These are phyloP conservation scores for Hibiscus trionum DNA, from an alignment of 345 rosid genomes.

Conservation along the genomic window DNA sequence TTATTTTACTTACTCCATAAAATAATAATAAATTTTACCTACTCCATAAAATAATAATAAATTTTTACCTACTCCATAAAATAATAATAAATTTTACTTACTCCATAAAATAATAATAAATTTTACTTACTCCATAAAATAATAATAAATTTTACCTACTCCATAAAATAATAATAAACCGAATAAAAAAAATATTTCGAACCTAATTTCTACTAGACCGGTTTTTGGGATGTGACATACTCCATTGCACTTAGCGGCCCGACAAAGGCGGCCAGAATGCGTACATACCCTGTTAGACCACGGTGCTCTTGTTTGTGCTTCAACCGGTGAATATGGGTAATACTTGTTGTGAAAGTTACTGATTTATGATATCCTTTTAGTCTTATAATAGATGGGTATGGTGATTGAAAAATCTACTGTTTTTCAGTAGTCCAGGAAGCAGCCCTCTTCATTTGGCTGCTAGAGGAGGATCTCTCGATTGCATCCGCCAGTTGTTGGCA, in stretches of 20 bases:
- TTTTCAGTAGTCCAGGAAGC: not conserved
- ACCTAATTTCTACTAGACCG: too few relatives aligned
- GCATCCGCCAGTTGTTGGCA: not conserved
- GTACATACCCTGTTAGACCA: conserved; percentile 52
- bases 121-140: too few relatives aligned
- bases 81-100: too few relatives aligned
- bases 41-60: too few relatives aligned
- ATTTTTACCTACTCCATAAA: too few relatives aligned
- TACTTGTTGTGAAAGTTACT: not conserved
- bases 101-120: too few relatives aligned
- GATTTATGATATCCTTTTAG: not conserved
- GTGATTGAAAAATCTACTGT: not conserved
- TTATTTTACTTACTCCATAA: too few relatives aligned
- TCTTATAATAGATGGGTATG: conserved; percentile 38
- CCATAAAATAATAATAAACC: too few relatives aligned
- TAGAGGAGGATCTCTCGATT: not conserved
- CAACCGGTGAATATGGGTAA: not conserved
- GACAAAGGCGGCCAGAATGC: conserved; percentile 84
- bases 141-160: too few relatives aligned
- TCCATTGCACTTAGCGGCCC: conserved; percentile 88
- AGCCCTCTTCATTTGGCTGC: not conserved
- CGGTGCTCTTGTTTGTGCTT: not conserved
- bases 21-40: too few relatives aligned
- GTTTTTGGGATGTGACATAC: too few relatives aligned
- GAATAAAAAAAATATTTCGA: too few relatives aligned